A percentile compares a stretch with the other conserved stretches of the same genome.
These are phyloP conservation scores for Warburgia ugandensis DNA, from an alignment of 164 flowering plant species.

Conservation along the genomic window DNA sequence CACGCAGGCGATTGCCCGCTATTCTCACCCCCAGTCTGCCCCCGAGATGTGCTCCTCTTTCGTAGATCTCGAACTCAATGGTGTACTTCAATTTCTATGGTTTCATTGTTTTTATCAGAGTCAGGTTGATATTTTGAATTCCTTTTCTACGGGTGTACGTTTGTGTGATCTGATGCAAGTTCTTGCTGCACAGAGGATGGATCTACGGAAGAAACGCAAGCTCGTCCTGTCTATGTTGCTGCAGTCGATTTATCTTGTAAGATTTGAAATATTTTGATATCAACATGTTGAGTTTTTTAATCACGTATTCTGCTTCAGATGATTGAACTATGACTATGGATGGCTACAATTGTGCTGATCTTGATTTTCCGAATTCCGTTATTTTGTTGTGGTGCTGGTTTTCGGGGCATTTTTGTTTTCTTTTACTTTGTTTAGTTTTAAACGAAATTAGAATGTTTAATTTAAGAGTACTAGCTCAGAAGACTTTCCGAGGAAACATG, in stretches of 20 bases:
- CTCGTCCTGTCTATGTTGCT: constrained; percentile 92
- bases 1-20: constrained; percentile 52
- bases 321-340: no score
- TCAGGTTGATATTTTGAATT: no score
- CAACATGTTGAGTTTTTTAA: background rate
- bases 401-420: no score
- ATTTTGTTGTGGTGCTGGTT: no score
- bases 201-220: constrained; percentile 57
- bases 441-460: no score
- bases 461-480: no score
- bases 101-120: background rate
- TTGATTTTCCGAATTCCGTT: no score
- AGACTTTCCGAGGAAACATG: no score
- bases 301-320: background rate
- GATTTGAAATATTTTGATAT: constrained; percentile 10
- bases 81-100: constrained; percentile 23
- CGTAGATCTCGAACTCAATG: constrained; percentile 83
- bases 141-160: constrained; percentile 1
- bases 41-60: constrained; percentile 85
- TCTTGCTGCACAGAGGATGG: constrained; percentile 42
- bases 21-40: constrained; percentile 60
- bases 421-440: no score
- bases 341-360: no score
- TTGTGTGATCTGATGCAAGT: constrained; percentile 4
- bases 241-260: constrained; percentile 90